Conservation (phyloP, 2,329 filamentous ascomycete genomes). For the Aureobasidium namibiae region DNA sequence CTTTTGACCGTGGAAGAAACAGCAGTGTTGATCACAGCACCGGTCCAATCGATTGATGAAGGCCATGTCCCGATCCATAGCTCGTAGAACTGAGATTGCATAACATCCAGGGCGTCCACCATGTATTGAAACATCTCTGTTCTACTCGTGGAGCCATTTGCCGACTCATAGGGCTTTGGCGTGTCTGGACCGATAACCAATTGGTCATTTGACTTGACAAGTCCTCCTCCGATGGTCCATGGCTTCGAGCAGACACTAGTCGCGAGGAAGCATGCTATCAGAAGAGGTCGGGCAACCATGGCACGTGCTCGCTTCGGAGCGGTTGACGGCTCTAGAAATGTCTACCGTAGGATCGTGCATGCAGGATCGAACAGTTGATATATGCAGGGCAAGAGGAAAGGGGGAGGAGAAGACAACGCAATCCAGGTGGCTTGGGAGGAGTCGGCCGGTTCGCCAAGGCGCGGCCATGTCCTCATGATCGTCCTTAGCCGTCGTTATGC, state of each 20-base stretch:
- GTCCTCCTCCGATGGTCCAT: neutral
- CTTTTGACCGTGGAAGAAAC: slow-evolving; percentile 41
- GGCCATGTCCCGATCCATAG: slow-evolving; percentile 77
- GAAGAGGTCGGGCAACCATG: neutral
- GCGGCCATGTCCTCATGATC: slow-evolving; percentile 8
- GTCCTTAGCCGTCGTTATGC: slow-evolving; percentile 1
- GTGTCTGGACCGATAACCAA: neutral
- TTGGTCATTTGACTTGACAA: neutral
- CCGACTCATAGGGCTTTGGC: neutral
- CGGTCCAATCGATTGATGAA: slow-evolving; percentile 84
- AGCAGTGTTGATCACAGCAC: slow-evolving; percentile 73
- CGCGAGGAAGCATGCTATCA: neutral
- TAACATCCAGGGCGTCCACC: slow-evolving; percentile 54
- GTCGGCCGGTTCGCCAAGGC: slow-evolving; percentile 1
- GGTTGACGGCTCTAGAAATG: neutral
- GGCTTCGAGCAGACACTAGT: neutral
- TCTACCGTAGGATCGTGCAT: neutral
- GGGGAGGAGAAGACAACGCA: neutral
- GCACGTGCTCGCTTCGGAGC: neutral
- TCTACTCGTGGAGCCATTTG: neutral
- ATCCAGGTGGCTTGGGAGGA: neutral
- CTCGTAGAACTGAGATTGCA: slow-evolving; percentile 72
- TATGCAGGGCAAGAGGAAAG: neutral
- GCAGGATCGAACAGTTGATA: neutral
- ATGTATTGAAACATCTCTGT: neutral